These are phyloP conservation scores for Colletotrichum lentis DNA, from an alignment of 2,329 filamentous ascomycete species.

Conservation along the genomic window DNA sequence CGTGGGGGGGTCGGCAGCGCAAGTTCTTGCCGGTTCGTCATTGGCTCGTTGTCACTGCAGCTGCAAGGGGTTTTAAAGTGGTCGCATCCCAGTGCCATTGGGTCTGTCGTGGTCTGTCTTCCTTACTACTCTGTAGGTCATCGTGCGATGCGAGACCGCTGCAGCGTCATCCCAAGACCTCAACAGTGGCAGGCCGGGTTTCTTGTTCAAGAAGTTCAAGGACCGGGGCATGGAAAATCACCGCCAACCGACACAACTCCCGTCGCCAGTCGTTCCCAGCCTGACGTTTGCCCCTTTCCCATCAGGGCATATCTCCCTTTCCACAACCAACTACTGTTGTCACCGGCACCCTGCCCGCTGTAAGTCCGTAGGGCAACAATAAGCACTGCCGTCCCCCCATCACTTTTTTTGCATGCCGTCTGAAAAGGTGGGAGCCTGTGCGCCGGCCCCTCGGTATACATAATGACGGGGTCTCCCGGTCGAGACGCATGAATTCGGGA, in stretches of 20 bases:
- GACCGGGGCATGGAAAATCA: constrained; percentile 5
- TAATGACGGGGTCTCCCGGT: constrained; percentile 30
- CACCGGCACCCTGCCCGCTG: background rate
- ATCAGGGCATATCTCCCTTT: constrained; percentile 6
- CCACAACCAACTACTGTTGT: background rate
- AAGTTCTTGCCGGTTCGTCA: background rate
- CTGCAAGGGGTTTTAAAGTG: constrained; percentile 38
- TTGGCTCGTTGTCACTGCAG: constrained; percentile 20
- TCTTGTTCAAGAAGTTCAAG: constrained; percentile 4
- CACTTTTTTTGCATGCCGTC: background rate
- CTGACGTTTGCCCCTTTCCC: constrained; percentile 1
- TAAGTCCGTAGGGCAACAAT: constrained; percentile 32
- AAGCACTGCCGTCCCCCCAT: constrained; percentile 33
- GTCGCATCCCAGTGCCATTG: constrained; percentile 23
- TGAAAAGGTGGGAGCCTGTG: constrained; percentile 9
- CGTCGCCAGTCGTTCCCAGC: background rate
- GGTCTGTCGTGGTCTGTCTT: background rate
- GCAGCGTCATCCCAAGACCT: constrained; percentile 21
- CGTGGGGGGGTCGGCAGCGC: background rate
- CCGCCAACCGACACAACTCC: background rate
- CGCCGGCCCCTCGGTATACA: constrained; percentile 11
- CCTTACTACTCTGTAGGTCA: background rate
- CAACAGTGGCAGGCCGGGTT: constrained; percentile 11
- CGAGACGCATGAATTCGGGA: constrained; percentile 37
- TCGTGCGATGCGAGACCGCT: constrained; percentile 18